Evolutionary conservation across 441 rosid genomes (phyloP).

Genomic region (Arabidopsis hybrid): DNA sequence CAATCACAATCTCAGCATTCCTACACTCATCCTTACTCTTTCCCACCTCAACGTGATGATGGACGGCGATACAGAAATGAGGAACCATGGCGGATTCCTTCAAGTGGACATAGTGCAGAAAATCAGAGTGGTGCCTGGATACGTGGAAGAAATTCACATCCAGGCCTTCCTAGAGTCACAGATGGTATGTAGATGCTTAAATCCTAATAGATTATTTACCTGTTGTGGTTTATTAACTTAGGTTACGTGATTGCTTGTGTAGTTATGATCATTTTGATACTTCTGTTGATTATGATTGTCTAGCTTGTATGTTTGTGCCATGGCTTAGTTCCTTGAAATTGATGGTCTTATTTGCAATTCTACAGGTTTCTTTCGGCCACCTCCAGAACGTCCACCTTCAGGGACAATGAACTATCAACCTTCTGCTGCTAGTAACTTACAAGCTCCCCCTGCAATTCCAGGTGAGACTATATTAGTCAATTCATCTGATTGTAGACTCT

Average conservation of each 20-base stretch:
- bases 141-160: slow-evolving; percentile 76
- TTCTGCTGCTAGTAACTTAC: slow-evolving; percentile 59
- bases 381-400: slow-evolving; percentile 69
- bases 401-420: slow-evolving; percentile 75
- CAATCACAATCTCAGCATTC: slow-evolving; percentile 86
- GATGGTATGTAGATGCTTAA: slow-evolving; percentile 70
- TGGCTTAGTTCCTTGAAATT: slow-evolving; percentile 26
- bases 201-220: slow-evolving; percentile 27
- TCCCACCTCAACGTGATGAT: slow-evolving; percentile 76
- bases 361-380: slow-evolving; percentile 81
- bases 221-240: slow-evolving; percentile 15
- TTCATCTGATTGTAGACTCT: slow-evolving; percentile 21
- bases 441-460: slow-evolving; percentile 71
- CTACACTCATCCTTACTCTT: slow-evolving; percentile 65
- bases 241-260: slow-evolving; percentile 9
- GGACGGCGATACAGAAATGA: slow-evolving; percentile 69
- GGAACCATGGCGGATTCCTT: slow-evolving; percentile 84
- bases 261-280: slow-evolving; percentile 19
- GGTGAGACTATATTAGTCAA: slow-evolving; percentile 54
- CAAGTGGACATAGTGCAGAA: slow-evolving; percentile 65
- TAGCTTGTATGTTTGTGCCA: slow-evolving; percentile 4
- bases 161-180: slow-evolving; percentile 73
- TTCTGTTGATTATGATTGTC: slow-evolving; percentile 11
- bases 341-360: slow-evolving; percentile 35
- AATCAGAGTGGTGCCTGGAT: slow-evolving; percentile 80